Evolutionary conservation across 257 asterid species (phyloP), one percentile per base, ranked within the genome.

Genomic region (Solanum phureja): DNA sequence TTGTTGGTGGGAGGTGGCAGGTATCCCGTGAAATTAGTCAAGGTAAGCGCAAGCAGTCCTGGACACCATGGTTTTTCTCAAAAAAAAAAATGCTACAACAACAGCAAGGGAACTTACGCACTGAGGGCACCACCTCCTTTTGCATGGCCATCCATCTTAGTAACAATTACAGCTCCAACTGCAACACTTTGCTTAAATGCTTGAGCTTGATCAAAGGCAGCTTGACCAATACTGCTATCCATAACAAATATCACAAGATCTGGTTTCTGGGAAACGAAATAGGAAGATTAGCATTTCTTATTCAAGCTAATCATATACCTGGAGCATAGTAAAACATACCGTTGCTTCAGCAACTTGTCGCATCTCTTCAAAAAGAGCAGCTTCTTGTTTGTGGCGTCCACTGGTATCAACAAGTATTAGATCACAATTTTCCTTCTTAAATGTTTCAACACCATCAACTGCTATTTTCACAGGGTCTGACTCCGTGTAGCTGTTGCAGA

Each of bases 221-320:
- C 98, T 93, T 97, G 99, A 91, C 99, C 99, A 90, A 97, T 97
- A 90, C 99, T 95, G 93, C 99, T 94, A 91, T 97, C 99, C 99
- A 97, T 97, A 87, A 96, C 99, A 91, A 94, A 97, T 90, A 97
- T 92, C 64, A 95, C 98, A 88, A 96, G 99, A 91, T 96, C 99
- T 87, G 99, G 99, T 93, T 94, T 95, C 99, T 97, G 93, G 77
- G 91, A 89, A 33, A 64, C 73, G 34, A 75, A 69, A 88, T 29
- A 76, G 84, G 83, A 24, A 52, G 34, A 18, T 88, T 40, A 85
- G 82, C 38, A 42, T 85, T 62, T 85, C 42, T 19, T 66, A 85
- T 24, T 16, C 4, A 38, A 40, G 82, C n/a, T 62, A 38, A 64
- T 35, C 52, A 52, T 42, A 33, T 7, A 88, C 44, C 4, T 79